Percentiles rank a stretch among this genome's conserved stretches.
phyloP scores from a whole-genome alignment of 1,139 yeast genomes.

The Eremothecium gossypii region DNA sequence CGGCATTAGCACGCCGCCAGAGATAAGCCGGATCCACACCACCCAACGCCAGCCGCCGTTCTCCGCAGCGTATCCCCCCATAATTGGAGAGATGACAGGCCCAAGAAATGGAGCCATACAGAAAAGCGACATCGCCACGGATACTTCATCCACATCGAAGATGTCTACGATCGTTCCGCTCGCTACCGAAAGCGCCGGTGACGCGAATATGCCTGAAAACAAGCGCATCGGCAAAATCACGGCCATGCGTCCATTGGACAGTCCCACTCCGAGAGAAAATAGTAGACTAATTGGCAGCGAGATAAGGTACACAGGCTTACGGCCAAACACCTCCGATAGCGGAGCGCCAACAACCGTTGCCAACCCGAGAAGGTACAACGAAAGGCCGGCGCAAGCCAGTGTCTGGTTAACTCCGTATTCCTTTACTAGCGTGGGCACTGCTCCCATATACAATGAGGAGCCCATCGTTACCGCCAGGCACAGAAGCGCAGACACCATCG shows the following conservation, averaged over 20 bases:
- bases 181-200: constrained; percentile 81
- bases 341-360: constrained; percentile 77
- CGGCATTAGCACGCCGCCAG: constrained; percentile 57
- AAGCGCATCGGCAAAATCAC: constrained; percentile 61
- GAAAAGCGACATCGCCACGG: constrained; percentile 62
- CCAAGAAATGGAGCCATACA: constrained; percentile 68
- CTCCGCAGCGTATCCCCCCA: constrained; percentile 72
- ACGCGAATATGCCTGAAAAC: constrained; percentile 69
- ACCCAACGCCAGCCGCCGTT: constrained; percentile 69
- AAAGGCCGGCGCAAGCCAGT: constrained; percentile 54
- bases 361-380: constrained; percentile 62
- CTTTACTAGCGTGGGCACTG: constrained; percentile 43
- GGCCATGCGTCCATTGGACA: constrained; percentile 45
- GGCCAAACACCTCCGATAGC: constrained; percentile 63
- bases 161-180: constrained; percentile 79
- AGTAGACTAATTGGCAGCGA: constrained; percentile 63
- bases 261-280: constrained; percentile 68
- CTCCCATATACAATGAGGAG: constrained; percentile 57
- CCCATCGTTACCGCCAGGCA: constrained; percentile 67
- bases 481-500: constrained; percentile 51
- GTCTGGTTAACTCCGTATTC: constrained; percentile 47
- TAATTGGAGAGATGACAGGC: constrained; percentile 74
- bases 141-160: constrained; percentile 56
- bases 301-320: constrained; percentile 50
- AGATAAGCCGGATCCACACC: constrained; percentile 66